phyloP scores from a whole-genome alignment of 345 rosid genomes.

The Sisymbrium altissimum region DNA sequence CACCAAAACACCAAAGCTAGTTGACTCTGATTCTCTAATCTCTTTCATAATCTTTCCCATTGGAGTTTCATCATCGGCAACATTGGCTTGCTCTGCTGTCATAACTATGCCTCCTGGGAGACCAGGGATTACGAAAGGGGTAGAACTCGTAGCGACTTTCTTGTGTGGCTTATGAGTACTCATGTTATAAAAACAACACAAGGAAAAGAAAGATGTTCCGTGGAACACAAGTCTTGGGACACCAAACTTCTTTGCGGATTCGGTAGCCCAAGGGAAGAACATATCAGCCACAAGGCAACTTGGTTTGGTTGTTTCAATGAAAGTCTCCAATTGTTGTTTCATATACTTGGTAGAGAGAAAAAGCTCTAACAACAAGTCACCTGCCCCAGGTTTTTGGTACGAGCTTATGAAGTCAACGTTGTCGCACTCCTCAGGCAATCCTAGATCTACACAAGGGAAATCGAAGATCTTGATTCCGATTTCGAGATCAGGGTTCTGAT shows the following conservation, averaged over 20 bases:
- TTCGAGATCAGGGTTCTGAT: slow-evolving; percentile 24
- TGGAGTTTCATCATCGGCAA: slow-evolving; percentile 25
- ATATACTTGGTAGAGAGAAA: slow-evolving; percentile 36
- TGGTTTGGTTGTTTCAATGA: slow-evolving; percentile 39
- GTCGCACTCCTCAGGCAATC: slow-evolving; percentile 52
- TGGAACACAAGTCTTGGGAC: slow-evolving; percentile 38
- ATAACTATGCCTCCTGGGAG: slow-evolving; percentile 28
- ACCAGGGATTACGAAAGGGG: slow-evolving; percentile 29
- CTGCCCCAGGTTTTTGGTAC: background rate
- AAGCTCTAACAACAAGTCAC: slow-evolving; percentile 33
- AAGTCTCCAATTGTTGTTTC: slow-evolving; percentile 43
- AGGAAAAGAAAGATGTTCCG: slow-evolving; percentile 26
- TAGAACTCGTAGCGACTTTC: slow-evolving; percentile 18
- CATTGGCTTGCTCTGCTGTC: slow-evolving; percentile 28
- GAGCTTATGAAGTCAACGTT: slow-evolving; percentile 32
- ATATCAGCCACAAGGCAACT: slow-evolving; percentile 34
- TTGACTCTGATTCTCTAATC: slow-evolving; percentile 36
- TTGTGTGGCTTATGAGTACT: slow-evolving; percentile 33
- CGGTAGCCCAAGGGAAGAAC: slow-evolving; percentile 37
- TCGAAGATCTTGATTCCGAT: slow-evolving; percentile 34
- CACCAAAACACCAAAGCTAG: slow-evolving; percentile 56
- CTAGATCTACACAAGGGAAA: slow-evolving; percentile 43
- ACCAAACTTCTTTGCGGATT: slow-evolving; percentile 5
- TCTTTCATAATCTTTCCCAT: slow-evolving; percentile 22
- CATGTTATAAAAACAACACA: slow-evolving; percentile 28